phyloP scores from a whole-genome alignment of 2,329 filamentous ascomycete genomes.

The Beauveria medogensis region DNA sequence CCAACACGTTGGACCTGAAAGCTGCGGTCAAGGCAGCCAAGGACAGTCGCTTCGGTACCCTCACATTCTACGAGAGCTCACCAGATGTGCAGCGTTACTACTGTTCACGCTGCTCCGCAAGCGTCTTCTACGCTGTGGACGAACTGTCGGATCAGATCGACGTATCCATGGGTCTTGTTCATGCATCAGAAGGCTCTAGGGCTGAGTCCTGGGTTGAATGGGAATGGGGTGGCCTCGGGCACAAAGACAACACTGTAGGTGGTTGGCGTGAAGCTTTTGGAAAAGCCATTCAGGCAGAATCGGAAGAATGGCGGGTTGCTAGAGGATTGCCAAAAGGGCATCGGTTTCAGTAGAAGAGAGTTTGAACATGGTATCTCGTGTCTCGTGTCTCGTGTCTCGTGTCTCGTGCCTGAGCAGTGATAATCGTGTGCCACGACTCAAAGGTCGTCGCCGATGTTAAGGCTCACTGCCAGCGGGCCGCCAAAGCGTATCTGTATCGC shows the following conservation, averaged over 20 bases:
- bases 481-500: not conserved
- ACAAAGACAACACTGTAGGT: constrained; percentile 27
- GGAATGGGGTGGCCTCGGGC: constrained; percentile 26
- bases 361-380: not conserved
- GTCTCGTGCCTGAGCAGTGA: not conserved
- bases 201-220: constrained; percentile 37
- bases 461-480: not conserved
- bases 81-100: constrained; percentile 38
- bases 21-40: constrained; percentile 22
- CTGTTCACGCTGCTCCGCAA: constrained; percentile 39
- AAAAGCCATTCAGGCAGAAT: constrained; percentile 22
- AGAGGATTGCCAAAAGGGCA: constrained; percentile 11
- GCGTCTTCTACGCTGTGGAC: constrained; percentile 36
- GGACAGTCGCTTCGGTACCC: constrained; percentile 33
- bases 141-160: constrained; percentile 32
- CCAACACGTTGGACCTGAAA: constrained; percentile 21
- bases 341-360: not conserved
- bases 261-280: constrained; percentile 33
- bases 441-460: not conserved
- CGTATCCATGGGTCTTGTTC: constrained; percentile 36
- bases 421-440: not conserved
- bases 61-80: constrained; percentile 35
- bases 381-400: not conserved
- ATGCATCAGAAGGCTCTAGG: constrained; percentile 35
- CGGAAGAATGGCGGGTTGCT: constrained; percentile 26